phyloP scores from a whole-genome alignment of 2,329 filamentous ascomycete genomes.

The Fusarium cicatricum region DNA sequence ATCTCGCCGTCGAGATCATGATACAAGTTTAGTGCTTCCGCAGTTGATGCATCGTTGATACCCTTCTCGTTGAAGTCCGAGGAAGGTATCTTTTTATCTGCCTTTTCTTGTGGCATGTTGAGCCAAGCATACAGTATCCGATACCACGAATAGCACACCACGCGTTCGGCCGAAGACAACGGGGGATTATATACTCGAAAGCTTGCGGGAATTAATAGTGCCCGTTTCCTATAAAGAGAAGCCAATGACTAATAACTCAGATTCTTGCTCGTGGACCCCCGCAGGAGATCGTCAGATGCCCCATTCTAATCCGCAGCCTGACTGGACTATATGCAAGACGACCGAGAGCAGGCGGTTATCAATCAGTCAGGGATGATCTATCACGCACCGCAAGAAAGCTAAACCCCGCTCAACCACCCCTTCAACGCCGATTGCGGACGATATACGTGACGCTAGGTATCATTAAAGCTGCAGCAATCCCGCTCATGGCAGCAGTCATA shows the following conservation, averaged over 20 bases:
- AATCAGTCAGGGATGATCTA: not conserved
- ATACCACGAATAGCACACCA: not conserved
- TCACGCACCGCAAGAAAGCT: not conserved
- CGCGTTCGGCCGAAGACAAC: not conserved
- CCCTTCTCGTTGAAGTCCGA: not conserved
- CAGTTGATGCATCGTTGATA: conserved; percentile 13
- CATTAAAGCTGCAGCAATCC: not conserved
- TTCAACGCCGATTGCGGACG: conserved; percentile 1
- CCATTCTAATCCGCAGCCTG: not conserved
- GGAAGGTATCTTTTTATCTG: not conserved
- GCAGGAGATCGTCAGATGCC: not conserved
- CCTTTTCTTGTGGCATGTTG: conserved; percentile 6
- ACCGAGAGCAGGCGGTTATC: conserved; percentile 1
- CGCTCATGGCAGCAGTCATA: not conserved
- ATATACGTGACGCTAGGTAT: not conserved
- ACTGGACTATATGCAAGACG: conserved; percentile 2
- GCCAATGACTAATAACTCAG: not conserved
- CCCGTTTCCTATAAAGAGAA: not conserved
- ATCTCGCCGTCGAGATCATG: conserved; percentile 6
- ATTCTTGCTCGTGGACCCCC: not conserved
- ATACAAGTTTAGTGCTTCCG: conserved; percentile 9
- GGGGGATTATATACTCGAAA: not conserved
- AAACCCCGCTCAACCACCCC: not conserved
- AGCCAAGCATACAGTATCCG: not conserved
- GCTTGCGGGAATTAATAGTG: conserved; percentile 1